Percentiles rank a stretch among this genome's conserved stretches.
These are phyloP conservation scores for Globisporangium paroecandrum DNA, from an alignment of 352 stramenopile species.

Conservation along the genomic window DNA sequence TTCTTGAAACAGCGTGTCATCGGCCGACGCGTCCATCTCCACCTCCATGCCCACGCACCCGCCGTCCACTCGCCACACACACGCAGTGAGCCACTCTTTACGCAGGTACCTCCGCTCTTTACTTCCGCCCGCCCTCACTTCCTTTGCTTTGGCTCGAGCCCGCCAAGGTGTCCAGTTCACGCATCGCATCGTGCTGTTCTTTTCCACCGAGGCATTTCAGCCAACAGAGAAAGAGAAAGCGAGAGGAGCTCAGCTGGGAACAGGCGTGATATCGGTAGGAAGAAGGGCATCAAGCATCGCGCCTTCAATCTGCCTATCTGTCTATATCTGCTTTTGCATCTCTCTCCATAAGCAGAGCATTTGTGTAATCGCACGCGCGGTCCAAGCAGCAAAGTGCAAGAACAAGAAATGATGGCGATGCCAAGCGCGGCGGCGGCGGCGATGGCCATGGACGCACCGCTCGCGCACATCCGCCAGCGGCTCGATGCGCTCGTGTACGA, in stretches of 20 bases:
- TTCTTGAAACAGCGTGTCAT: conserved; percentile 9
- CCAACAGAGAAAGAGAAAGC: neutral
- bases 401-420: neutral
- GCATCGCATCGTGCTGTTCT: neutral
- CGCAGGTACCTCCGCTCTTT: neutral
- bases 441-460: conserved; percentile 30
- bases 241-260: neutral
- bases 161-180: conserved; percentile 6
- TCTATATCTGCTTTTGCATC: neutral
- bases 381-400: neutral
- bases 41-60: neutral
- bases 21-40: neutral
- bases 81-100: conserved; percentile 3
- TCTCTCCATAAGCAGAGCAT: neutral
- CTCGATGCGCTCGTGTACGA: conserved; percentile 54
- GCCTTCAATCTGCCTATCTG: neutral
- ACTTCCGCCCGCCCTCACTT: neutral
- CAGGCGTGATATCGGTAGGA: neutral
- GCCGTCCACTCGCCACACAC: neutral
- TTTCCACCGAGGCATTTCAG: neutral
- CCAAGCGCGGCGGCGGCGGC: conserved; percentile 10
- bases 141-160: neutral
- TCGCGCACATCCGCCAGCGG: conserved; percentile 46
- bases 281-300: too few relatives aligned
- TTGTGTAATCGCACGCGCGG: neutral